Conservation (phyloP, 2,329 filamentous ascomycete species). For the Neofusicoccum kwambonambiense region DNA sequence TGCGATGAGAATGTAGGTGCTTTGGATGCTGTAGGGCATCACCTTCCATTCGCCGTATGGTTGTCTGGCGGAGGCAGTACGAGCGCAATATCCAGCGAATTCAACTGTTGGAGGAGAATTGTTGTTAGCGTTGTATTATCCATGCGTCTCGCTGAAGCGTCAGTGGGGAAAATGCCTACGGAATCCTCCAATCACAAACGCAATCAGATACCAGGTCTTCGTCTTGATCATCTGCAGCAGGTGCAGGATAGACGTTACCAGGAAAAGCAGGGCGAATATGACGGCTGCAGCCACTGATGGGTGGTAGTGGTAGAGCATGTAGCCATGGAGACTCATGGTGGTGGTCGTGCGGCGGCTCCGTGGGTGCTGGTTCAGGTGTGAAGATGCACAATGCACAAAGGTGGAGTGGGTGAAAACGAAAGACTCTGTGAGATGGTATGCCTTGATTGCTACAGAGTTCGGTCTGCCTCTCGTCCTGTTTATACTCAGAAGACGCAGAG, state of each 20-base stretch:
- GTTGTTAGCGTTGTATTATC: neutral
- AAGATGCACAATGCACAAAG: too few relatives aligned
- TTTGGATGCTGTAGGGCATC: conserved; percentile 45
- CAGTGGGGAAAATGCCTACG: conserved; percentile 36
- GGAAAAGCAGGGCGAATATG: conserved; percentile 31
- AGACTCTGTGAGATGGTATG: too few relatives aligned
- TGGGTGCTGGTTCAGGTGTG: too few relatives aligned
- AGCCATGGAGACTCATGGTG: too few relatives aligned
- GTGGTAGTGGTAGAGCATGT: conserved; percentile 29
- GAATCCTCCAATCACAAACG: conserved; percentile 51
- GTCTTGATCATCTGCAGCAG: conserved; percentile 37
- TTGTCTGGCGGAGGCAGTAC: conserved; percentile 33
- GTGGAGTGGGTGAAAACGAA: too few relatives aligned
- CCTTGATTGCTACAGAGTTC: too few relatives aligned
- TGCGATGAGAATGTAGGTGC: conserved; percentile 45
- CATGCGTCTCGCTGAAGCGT: neutral
- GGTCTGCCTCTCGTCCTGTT: too few relatives aligned
- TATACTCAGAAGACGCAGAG: too few relatives aligned
- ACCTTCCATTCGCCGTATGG: conserved; percentile 26
- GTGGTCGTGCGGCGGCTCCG: too few relatives aligned
- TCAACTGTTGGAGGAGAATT: conserved; percentile 41
- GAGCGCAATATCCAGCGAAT: conserved; percentile 50
- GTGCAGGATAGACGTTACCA: conserved; percentile 34
- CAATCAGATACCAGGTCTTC: conserved; percentile 52
- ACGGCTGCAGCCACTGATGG: conserved; percentile 30